Base-by-base conservation (phyloP, 352 stramenopile species). In the Globisporangium nunn region DNA sequence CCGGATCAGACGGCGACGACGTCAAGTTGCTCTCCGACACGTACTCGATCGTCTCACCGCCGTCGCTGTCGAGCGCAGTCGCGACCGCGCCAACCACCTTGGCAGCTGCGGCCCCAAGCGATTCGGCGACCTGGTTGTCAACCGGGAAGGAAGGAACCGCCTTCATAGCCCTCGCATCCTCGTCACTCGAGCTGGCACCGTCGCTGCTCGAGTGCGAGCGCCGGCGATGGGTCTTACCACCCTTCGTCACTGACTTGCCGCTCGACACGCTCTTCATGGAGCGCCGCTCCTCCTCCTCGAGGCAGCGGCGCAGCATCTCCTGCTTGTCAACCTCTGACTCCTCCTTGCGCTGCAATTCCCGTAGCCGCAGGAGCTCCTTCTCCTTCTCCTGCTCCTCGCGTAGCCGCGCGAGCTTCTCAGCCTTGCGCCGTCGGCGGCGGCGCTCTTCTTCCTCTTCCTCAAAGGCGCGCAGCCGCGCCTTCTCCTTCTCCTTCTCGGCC, bases 1-100 rank as follows among this genome's bases (percentile, higher is more conserved):
- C 45, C 45, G 45, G 33, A 18, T 33, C 45, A 23, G 52, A 58
- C 14, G 52, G 52, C n/a, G 43, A 50, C n/a, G 51, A 44, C 8
- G 28, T 18, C 7, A 61, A 6, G 47, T 55, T 54, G 37, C 23
- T 54, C 17, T 56, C 57, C 10, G 57, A 57, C 5, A 63, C 58
- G 30, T 58, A 63, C 51, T 64, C 51, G 44, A 64, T 64, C 46
- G 58, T 64, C 37, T 64, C 39, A 29, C 39, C 31, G 1, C 52
- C 23, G 14, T 64, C 51, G 12, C 51, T 64, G n/a, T 58, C 43
- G 18, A 43, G 30, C 14, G 45, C 58, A 50, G 23, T 50, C 6
- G 46, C 18, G 18, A 59, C 44, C 3, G 37, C 58, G 18, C 31
- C 43, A 1, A 50, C 45, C 18, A 49, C 46, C n/a, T 46, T 54